phyloP scores from a whole-genome alignment of 2,329 filamentous ascomycete species.

The Cladosporium sp. region DNA sequence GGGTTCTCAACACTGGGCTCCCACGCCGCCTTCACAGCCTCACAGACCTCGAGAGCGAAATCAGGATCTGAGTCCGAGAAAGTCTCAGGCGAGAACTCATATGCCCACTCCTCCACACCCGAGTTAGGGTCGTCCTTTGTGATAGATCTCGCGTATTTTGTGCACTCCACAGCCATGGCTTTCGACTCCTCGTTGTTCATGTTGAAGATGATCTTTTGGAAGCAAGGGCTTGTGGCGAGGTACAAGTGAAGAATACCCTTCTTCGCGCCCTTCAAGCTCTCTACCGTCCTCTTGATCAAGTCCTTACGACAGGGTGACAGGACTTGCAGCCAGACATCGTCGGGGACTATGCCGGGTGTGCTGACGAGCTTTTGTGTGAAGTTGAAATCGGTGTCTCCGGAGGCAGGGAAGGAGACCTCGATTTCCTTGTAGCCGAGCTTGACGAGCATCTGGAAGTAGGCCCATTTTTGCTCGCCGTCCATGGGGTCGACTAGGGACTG shows the following conservation, averaged over 20 bases:
- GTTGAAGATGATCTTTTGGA: slow-evolving; percentile 86
- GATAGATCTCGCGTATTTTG: slow-evolving; percentile 81
- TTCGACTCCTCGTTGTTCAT: slow-evolving; percentile 81
- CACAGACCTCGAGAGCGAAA: slow-evolving; percentile 79
- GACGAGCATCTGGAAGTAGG: slow-evolving; percentile 91
- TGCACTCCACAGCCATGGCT: slow-evolving; percentile 79
- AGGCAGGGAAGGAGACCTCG: slow-evolving; percentile 92
- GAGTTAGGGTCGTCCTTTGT: slow-evolving; percentile 73
- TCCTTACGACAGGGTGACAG: slow-evolving; percentile 90
- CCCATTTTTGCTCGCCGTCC: slow-evolving; percentile 94
- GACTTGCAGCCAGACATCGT: slow-evolving; percentile 90
- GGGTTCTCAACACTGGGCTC: slow-evolving; percentile 74
- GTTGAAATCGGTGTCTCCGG: slow-evolving; percentile 93
- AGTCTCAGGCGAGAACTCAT: slow-evolving; percentile 81
- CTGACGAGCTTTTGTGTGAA: slow-evolving; percentile 86
- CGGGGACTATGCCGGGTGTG: slow-evolving; percentile 77
- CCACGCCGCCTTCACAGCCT: slow-evolving; percentile 94
- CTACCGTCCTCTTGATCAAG: slow-evolving; percentile 84
- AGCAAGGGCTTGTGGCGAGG: slow-evolving; percentile 93
- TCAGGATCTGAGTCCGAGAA: slow-evolving; percentile 90
- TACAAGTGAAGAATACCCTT: slow-evolving; percentile 96
- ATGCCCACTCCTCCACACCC: slow-evolving; percentile 67
- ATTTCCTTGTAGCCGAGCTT: slow-evolving; percentile 97
- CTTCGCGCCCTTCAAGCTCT: slow-evolving; percentile 84
- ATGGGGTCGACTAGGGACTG: slow-evolving; percentile 92